Evolutionary conservation across 306 rosid species (phyloP), one percentile per base, ranked within the genome.

Genomic region (Prinsepia uniflora): DNA sequence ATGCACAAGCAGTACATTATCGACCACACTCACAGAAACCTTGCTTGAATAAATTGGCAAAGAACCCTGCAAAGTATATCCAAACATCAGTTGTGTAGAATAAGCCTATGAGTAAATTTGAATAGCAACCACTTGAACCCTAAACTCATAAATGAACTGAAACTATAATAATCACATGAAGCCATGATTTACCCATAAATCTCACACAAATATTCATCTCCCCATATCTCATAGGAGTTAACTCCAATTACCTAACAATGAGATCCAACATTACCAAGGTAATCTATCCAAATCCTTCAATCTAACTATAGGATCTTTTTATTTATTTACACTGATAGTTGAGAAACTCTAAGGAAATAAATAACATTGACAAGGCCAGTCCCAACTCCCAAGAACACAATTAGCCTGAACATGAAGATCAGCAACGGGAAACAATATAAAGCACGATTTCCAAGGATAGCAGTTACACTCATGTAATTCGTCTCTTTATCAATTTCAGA

Each of bases 21-120:
- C 99, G 57, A 94, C 97, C 84, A 81, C 91, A 80, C 96, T 91
- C 84, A 86, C 88, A 72, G 95, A 87, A 77, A 94, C 83, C 88
- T 75, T 84, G 87, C 85, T 87, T 48, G 97, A 94, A 84, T 94
- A 94, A 68, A 94, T 87, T 70, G 97, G 99, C 75, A 94, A 84
- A 72, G 97, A 91, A 63, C 99, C 99, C 99, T 94, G 95, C 77
- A 81, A 80, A 79, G 47, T 40, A 42, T 47, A 79, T 72, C 73
- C 53, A 67, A 80, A 74, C 63, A 73, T 73, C 79, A 57, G 57
- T 59, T 75, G 45, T 64, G 65, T 45, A 67, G 61, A 34, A 57
- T 10, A 59, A 72, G 63, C 57, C 44, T 8, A 65, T 64, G 67
- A 58, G 24, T 10, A 75, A 67, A 45, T 50, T 5, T 67, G 47